Base-by-base conservation (phyloP, 805 yeast species). In the Wickerhamomyces chambardii region DNA sequence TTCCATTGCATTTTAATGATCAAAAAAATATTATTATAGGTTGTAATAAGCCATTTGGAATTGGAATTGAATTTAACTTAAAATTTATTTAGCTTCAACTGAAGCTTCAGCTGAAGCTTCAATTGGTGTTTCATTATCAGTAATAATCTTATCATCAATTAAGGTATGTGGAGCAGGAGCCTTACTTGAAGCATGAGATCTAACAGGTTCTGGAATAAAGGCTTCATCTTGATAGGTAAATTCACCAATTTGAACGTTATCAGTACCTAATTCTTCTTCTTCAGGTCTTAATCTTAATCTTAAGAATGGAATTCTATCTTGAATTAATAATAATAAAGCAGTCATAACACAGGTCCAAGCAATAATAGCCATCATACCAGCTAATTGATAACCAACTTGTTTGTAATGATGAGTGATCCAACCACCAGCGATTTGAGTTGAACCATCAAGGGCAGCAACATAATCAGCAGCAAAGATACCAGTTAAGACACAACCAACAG, bases 401-500 rank as follows among this genome's bases (percentile, higher is more conserved):
- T 61, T 68, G 59, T 70, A 84, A 67, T 85, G 73, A 49, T 83
- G 86, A 66, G 83, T 82, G 41, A 87, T 61, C 92, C 95, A 84
- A 41, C 96, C 97, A 51, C 95, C 95, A 19, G 55, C 68, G 45
- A 84, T 83, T 15, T 66, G 71, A 11, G 75, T 59, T 15, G 55
- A 58, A 36, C 86, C 94, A 52, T 89, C 95, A 12, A 83, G 58
- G 30, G 85, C 87, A 32, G 94, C 81, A 47, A 89, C 78, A 61
- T 89, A 86, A 63, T 84, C 84, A 34, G 94, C 85, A 19, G 97
- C 95, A 58, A 90, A 90, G 44, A 90, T 67, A 55, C 95, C 97
- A 17, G 97, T 90, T 58, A 87, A 58, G 17, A 82, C 64, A 19
- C 85, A 75, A 35, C 97, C 97, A 44, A 73, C 64, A 50, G 81